These are phyloP conservation scores for Pistacia atlantica DNA, from an alignment of 345 rosid species.

Conservation along the genomic window DNA sequence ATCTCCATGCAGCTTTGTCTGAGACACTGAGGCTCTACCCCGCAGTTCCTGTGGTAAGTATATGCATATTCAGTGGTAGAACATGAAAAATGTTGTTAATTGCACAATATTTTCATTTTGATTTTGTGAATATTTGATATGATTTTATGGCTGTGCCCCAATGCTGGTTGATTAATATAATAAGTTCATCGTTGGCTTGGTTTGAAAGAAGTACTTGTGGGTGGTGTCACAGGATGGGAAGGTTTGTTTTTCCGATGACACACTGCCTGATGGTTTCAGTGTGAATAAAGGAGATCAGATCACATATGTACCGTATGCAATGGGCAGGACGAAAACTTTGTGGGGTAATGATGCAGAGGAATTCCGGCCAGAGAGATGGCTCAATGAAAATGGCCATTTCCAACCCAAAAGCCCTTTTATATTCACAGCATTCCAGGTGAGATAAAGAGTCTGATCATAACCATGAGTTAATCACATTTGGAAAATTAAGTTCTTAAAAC, in stretches of 20 bases:
- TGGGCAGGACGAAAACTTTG: conserved; percentile 34
- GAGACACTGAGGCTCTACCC: conserved; percentile 39
- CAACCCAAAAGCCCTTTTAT: conserved; percentile 25
- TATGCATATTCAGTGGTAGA: neutral
- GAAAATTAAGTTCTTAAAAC: no score
- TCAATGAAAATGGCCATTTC: conserved; percentile 26
- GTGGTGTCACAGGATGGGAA: conserved; percentile 25
- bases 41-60: conserved; percentile 29
- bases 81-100: neutral
- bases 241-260: conserved; percentile 15
- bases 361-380: conserved; percentile 39
- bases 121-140: no score
- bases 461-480: neutral
- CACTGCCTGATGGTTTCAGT: conserved; percentile 27
- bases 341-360: conserved; percentile 36
- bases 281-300: conserved; percentile 31
- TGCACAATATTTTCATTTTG: no score
- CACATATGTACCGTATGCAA: conserved; percentile 23
- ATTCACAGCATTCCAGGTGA: conserved; percentile 38
- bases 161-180: no score
- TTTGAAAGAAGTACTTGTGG: neutral
- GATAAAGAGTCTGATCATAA: neutral
- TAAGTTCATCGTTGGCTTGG: no score
- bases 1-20: conserved; percentile 35
- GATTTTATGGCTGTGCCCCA: no score